Conservation (phyloP, 805 yeast genomes). For the Kazachstania bromeliacearum region DNA sequence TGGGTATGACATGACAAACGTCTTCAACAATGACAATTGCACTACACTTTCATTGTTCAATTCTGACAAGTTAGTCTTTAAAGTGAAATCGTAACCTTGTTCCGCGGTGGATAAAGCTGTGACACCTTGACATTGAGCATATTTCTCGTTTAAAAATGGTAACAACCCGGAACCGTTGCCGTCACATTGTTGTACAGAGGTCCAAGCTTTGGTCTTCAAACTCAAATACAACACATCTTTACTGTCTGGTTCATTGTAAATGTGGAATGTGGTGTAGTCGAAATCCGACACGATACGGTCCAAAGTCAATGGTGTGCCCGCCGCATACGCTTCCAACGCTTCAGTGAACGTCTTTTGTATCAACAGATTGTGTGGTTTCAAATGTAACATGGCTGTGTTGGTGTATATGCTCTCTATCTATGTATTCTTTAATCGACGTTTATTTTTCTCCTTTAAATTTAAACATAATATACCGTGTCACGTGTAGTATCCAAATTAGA, state of each 20-base stretch:
- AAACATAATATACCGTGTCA: too few relatives aligned
- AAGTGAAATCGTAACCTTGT: constrained; percentile 9
- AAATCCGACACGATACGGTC: constrained; percentile 91
- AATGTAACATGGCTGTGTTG: constrained; percentile 90
- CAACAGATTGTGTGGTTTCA: constrained; percentile 76
- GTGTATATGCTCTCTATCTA: too few relatives aligned
- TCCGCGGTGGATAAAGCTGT: constrained; percentile 34
- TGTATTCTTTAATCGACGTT: too few relatives aligned
- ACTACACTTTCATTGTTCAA: neutral
- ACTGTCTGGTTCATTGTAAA: constrained; percentile 58
- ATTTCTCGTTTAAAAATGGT: constrained; percentile 17
- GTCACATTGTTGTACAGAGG: constrained; percentile 17
- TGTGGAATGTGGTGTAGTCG: constrained; percentile 89
- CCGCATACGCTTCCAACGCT: constrained; percentile 26
- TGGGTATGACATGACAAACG: constrained; percentile 87
- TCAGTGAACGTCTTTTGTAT: constrained; percentile 73
- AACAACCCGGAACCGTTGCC: constrained; percentile 9
- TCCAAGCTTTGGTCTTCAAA: constrained; percentile 28
- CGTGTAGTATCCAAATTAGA: too few relatives aligned
- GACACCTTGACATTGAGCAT: constrained; percentile 14
- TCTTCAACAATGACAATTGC: constrained; percentile 65
- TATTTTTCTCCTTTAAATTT: too few relatives aligned
- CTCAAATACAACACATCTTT: constrained; percentile 27
- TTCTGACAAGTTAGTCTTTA: neutral
- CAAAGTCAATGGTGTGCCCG: constrained; percentile 33